Base-by-base conservation (phyloP, 208 protist genomes). In the Trypanosoma avium region DNA sequence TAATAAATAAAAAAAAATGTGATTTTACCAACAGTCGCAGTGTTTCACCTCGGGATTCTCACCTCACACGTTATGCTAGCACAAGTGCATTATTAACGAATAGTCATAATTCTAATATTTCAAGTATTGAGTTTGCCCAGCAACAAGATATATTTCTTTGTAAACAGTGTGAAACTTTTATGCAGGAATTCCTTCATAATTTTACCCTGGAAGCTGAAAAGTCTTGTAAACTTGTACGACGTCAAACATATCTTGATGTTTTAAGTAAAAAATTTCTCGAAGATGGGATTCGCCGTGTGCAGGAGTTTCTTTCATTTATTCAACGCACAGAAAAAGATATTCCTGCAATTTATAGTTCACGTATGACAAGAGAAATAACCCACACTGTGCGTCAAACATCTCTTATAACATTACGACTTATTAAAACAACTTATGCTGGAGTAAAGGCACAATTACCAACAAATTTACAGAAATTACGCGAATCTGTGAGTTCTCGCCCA, bases 161-260 rank as follows among this genome's bases (percentile, higher is more conserved):
- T 26, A 50, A 30, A 21, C 67, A 73, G 45, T 81, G 75, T 67
- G 73, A 68, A 42, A 58, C 53, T 8, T 85, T 86, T 46, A 70
- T 81, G 56, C 58, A 59, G 10, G 47, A 65, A 35, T 82, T 87
- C 56, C 52, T 91, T 7, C 67, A 85, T 40, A 45, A 53, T 13
- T 87, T 86, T 61, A 69, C 70, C 26, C 43, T 57, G 10, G 75
- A 81, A 4, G 70, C 67, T 10, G 84, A 87, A 60, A 60, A 55
- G 32, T 59, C 61, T 10, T 82, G 75, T 32, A 65, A 70, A 24
- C 29, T 36, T 19, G 60, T 85, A 33, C 22, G 67, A 69, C 69
- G 68, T 33, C 78, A 82, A 74, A 67, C 66, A 1, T 83, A 79
- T 67, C 66, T 86, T 65, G 81, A 87, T 49, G 64, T 73, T 0